Base-by-base conservation (phyloP, 2,329 filamentous ascomycete genomes). In the Alternaria dauci region DNA sequence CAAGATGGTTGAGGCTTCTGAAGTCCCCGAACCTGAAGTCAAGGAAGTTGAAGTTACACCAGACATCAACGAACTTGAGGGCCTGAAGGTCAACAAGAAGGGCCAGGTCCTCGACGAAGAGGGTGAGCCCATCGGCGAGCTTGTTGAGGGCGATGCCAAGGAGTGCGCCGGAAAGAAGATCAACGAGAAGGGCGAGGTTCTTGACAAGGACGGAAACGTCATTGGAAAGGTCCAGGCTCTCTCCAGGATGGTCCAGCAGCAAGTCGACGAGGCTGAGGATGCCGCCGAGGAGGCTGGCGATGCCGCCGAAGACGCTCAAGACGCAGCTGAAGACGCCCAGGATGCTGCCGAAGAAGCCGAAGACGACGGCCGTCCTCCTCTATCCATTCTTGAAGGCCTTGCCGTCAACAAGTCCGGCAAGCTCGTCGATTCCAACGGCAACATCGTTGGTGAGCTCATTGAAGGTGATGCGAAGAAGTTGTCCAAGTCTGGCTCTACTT, bases 121-220 rank as follows among this genome's bases (percentile, higher is more conserved):
- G 53, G 84, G 84, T 25, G 84, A 86, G 60, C 76, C 80, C 7
- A 84, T 86, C 65, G 84, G 83, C 32, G 82, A 85, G 68, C 81
- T 86, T 42, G 73, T 77, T 41, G 83, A 85, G 66, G 88, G 89
- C 42, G 85, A 89, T 53, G 76, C 89, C 12, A 76, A 83, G 14
- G 86, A 89, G 63, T 89, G 88, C 63, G 86, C 88, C 18, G 84
- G 88, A 59, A 89, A 88, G 79, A 89, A 89, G 76, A 81, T 88
- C 67, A 88, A 90, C 65, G 84, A 83, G 60, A 82, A 88, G 76
- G 88, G 88, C 20, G 88, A 89, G 69, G 86, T 90, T 57, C 82
- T 89, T 71, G 87, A 89, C 73, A 87, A 84, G 73, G 84, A 87
- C 46, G 87, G 88, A 44, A 87, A 88, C 43, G 82, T 90, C 63